Evolutionary conservation across 495 filamentous ascomycete species (phyloP).

Genomic region (Sordaria brevicollis): DNA sequence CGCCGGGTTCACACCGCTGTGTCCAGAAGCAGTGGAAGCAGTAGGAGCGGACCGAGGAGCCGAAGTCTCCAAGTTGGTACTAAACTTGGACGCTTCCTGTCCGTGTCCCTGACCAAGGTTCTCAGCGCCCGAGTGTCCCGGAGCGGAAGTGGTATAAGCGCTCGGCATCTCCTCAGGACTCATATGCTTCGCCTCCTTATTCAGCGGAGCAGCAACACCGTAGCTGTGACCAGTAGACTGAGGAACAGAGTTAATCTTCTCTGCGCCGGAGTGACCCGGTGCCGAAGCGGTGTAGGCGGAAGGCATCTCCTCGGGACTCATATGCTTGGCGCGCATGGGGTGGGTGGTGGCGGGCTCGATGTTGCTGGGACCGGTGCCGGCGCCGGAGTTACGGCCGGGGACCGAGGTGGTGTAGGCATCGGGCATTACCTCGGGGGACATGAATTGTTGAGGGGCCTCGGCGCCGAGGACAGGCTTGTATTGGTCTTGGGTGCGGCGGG

Average conservation of each 20-base stretch:
- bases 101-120: neutral
- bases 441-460: neutral
- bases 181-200: neutral
- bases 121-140: neutral
- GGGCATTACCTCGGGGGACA: conserved; percentile 17
- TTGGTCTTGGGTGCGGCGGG: neutral
- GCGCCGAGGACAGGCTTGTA: neutral
- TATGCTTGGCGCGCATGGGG: neutral
- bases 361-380: neutral
- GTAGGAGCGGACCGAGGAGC: neutral
- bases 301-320: conserved; percentile 1
- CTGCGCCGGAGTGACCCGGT: neutral
- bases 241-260: neutral
- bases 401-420: conserved; percentile 4
- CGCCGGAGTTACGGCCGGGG: neutral
- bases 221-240: neutral
- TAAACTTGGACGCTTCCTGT: neutral
- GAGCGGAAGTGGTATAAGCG: neutral
- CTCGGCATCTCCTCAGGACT: neutral
- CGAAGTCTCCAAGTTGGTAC: neutral
- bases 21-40: too few species aligned
- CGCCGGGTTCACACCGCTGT: conserved; percentile 7
- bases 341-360: neutral
- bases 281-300: neutral
- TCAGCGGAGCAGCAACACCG: too few species aligned